Conservation (phyloP, 2,329 filamentous ascomycete genomes). For the Chrysoporthe cubensis region DNA sequence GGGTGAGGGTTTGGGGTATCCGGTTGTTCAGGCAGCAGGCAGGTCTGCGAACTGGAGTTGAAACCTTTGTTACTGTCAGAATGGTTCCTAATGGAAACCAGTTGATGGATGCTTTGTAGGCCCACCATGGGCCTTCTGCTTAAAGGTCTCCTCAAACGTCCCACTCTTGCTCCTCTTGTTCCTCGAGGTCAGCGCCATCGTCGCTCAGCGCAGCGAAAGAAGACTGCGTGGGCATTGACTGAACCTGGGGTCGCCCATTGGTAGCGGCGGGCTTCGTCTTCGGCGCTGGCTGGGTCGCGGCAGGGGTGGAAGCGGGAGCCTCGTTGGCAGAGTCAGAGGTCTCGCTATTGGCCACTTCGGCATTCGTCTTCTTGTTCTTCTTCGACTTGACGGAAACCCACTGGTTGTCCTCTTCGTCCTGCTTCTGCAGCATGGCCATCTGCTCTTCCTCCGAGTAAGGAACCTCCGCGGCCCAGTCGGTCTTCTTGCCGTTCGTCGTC, state of each 20-base stretch:
- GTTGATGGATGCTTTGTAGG: not conserved
- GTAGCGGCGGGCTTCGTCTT: conserved; percentile 32
- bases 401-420: conserved; percentile 53
- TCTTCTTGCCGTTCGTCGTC: conserved; percentile 38
- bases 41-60: not conserved
- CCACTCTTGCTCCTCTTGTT: conserved; percentile 55
- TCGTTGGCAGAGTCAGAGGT: conserved; percentile 33
- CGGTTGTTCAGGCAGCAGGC: not conserved
- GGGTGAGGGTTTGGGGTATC: not conserved
- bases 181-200: conserved; percentile 45
- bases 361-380: conserved; percentile 48
- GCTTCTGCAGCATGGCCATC: conserved; percentile 59
- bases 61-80: not conserved
- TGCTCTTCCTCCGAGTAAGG: conserved; percentile 67
- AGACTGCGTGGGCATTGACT: conserved; percentile 44
- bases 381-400: conserved; percentile 63
- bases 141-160: conserved; percentile 44
- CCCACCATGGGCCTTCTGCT: not conserved
- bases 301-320: conserved; percentile 29
- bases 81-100: not conserved
- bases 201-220: conserved; percentile 55
- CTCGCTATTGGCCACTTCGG: conserved; percentile 37
- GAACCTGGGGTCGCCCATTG: conserved; percentile 37
- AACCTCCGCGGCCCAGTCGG: conserved; percentile 51
- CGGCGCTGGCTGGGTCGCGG: conserved; percentile 30